A percentile compares a stretch with the other conserved stretches of the same genome.
phyloP scores from a whole-genome alignment of 2,329 filamentous ascomycete genomes.

The Hypoxylon sp. region DNA sequence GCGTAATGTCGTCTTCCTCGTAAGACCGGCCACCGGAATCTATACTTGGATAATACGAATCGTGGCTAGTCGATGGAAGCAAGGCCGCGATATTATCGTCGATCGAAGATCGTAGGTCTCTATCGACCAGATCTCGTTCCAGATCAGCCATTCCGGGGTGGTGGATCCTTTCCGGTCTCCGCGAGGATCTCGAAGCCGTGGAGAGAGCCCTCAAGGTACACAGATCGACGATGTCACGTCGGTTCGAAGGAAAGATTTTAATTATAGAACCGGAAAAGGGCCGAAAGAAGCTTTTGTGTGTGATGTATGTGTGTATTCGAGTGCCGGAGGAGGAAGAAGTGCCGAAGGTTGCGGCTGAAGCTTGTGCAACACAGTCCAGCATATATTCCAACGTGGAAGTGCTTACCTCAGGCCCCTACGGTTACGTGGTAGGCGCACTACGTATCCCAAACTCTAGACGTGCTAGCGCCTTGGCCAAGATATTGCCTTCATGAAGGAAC shows the following conservation, averaged over 20 bases:
- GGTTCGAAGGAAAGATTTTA: constrained; percentile 24
- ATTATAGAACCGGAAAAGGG: constrained; percentile 37
- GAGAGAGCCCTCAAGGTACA: constrained; percentile 8
- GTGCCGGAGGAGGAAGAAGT: constrained; percentile 19
- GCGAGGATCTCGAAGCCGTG: constrained; percentile 8
- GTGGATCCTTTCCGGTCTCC: constrained; percentile 15
- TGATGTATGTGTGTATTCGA: not conserved
- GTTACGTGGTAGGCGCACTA: not conserved
- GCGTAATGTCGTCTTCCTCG: constrained; percentile 1
- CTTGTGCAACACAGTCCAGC: constrained; percentile 23
- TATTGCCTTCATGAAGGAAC: constrained; percentile 5
- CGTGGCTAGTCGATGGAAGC: constrained; percentile 1
- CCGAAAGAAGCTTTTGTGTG: constrained; percentile 24
- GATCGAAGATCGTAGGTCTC: constrained; percentile 7
- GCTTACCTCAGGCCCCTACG: not conserved
- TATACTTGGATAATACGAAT: not conserved
- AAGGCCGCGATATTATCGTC: not conserved
- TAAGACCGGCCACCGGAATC: not conserved
- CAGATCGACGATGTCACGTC: constrained; percentile 33
- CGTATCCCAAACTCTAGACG: not conserved
- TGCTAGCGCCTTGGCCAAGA: constrained; percentile 25
- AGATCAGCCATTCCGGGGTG: constrained; percentile 25
- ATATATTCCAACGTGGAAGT: not conserved
- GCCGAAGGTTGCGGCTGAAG: constrained; percentile 36
- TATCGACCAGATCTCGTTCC: constrained; percentile 22